Percentiles rank a stretch among this genome's conserved stretches.
These are phyloP conservation scores for Fraxinus angustifolia DNA, from an alignment of 305 asterid species.

Conservation along the genomic window DNA sequence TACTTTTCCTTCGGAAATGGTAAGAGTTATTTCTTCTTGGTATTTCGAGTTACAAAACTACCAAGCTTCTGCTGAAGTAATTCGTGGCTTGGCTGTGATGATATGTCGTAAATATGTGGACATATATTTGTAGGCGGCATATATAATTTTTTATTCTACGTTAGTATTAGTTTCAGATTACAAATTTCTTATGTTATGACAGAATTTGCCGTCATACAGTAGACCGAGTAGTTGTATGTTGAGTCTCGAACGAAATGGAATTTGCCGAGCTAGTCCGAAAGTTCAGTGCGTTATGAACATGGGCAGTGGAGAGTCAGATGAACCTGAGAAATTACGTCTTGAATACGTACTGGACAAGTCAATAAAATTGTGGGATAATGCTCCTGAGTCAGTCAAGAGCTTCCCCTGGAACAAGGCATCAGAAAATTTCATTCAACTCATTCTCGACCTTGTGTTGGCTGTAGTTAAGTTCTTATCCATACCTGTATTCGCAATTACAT, in stretches of 20 bases:
- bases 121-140: background rate
- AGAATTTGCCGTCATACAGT: slow-evolving; percentile 36
- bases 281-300: slow-evolving; percentile 51
- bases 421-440: slow-evolving; percentile 68
- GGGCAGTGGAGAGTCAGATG: slow-evolving; percentile 59
- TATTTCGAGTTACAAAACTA: background rate
- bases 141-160: background rate
- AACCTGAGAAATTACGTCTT: slow-evolving; percentile 39
- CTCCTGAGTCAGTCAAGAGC: slow-evolving; percentile 69
- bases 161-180: background rate
- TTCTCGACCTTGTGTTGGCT: slow-evolving; percentile 55
- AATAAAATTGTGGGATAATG: slow-evolving; percentile 57
- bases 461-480: slow-evolving; percentile 56
- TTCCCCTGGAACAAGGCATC: slow-evolving; percentile 81
- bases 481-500: slow-evolving; percentile 58
- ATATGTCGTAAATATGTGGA: background rate
- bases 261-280: slow-evolving; percentile 28
- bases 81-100: background rate
- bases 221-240: slow-evolving; percentile 32
- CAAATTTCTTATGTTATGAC: slow-evolving; percentile 21
- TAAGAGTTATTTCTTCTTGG: background rate
- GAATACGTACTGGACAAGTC: slow-evolving; percentile 44
- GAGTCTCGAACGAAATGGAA: slow-evolving; percentile 37
- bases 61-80: background rate
- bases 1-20: background rate